phyloP scores from a whole-genome alignment of 129 eudicot genomes.

The Flaveria bidentis region DNA sequence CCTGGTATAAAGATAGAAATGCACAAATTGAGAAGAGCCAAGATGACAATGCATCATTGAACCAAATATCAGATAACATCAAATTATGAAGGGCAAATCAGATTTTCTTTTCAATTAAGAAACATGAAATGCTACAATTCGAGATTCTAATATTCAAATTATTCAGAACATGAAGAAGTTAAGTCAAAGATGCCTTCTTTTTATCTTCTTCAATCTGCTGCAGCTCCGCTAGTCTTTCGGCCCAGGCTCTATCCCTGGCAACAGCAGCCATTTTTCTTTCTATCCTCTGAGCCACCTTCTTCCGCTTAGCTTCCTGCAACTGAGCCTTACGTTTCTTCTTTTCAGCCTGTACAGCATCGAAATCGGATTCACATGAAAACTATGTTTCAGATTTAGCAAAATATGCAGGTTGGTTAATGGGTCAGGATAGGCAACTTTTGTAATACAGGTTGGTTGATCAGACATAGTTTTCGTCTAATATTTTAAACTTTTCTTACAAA shows the following conservation, averaged over 20 bases:
- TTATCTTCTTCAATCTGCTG: slow-evolving; percentile 67
- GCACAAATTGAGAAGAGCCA: background rate
- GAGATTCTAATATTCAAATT: slow-evolving; percentile 1
- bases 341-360: slow-evolving; percentile 50
- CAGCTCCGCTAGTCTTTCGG: slow-evolving; percentile 66
- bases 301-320: slow-evolving; percentile 78
- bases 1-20: background rate
- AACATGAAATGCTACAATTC: slow-evolving; percentile 5
- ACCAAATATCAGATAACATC: background rate
- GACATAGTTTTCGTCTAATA: background rate
- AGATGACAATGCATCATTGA: background rate
- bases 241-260: slow-evolving; percentile 98
- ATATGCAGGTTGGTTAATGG: background rate
- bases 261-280: slow-evolving; percentile 97
- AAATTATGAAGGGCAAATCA: background rate
- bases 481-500: background rate
- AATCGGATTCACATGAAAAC: slow-evolving; percentile 17
- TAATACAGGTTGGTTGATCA: background rate
- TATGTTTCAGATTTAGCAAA: background rate
- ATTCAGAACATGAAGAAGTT: slow-evolving; percentile 6
- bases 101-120: background rate
- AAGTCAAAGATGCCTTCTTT: slow-evolving; percentile 47
- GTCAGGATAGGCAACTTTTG: background rate
- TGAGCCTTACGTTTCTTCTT: slow-evolving; percentile 76
- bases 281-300: slow-evolving; percentile 59